phyloP scores from a whole-genome alignment of 1,284 basidiomycete species.

The Ustilago cynodontis region DNA sequence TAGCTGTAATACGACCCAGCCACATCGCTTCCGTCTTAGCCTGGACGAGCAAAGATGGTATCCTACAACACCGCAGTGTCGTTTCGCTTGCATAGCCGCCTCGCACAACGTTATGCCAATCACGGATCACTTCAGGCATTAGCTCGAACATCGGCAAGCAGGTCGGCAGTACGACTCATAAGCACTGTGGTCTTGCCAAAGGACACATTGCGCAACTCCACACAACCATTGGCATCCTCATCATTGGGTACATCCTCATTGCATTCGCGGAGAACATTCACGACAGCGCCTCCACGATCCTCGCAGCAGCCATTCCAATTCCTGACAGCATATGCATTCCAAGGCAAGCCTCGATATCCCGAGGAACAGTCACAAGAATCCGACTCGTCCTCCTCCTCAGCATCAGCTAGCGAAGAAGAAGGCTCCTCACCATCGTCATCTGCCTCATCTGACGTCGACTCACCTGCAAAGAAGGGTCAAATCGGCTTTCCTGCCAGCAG shows the following conservation, averaged over 20 bases:
- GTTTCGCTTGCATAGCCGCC: slow-evolving; percentile 18
- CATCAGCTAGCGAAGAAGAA: slow-evolving; percentile 32
- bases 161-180: neutral
- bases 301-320: slow-evolving; percentile 74
- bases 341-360: slow-evolving; percentile 76
- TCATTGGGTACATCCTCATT: slow-evolving; percentile 1
- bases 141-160: neutral
- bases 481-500: slow-evolving; percentile 77
- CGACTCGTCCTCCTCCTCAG: slow-evolving; percentile 21
- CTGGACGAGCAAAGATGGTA: slow-evolving; percentile 14
- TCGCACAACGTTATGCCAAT: slow-evolving; percentile 4
- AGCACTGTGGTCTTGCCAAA: slow-evolving; percentile 5
- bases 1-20: neutral
- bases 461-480: slow-evolving; percentile 57
- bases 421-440: slow-evolving; percentile 9
- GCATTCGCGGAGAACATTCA: slow-evolving; percentile 21
- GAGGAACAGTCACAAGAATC: slow-evolving; percentile 37
- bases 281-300: slow-evolving; percentile 21
- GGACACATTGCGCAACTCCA: neutral
- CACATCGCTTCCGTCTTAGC: neutral
- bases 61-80: slow-evolving; percentile 10
- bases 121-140: neutral
- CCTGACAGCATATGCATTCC: slow-evolving; percentile 82
- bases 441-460: neutral
- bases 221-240: neutral